Conservation (phyloP, 306 rosid genomes). For the Cucumis melo region DNA sequence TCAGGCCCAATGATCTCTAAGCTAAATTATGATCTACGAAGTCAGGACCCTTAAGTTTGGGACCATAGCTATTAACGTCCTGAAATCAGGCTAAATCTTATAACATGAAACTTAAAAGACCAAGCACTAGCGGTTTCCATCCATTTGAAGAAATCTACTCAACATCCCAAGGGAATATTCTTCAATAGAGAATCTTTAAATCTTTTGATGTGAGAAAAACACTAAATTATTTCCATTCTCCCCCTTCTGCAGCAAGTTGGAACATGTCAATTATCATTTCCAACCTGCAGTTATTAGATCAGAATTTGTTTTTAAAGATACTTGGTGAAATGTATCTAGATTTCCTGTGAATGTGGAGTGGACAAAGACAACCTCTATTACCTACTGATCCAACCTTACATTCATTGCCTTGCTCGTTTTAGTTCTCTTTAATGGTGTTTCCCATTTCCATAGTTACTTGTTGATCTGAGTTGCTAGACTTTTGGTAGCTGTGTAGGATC, state of each 20-base stretch:
- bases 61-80: neutral
- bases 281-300: neutral
- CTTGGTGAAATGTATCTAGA: neutral
- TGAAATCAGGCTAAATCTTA: neutral
- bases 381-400: neutral
- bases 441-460: neutral
- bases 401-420: neutral
- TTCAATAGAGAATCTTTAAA: neutral
- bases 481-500: neutral
- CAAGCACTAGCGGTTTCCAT: neutral
- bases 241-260: neutral
- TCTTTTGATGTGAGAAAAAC: neutral
- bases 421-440: neutral
- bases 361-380: neutral
- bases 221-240: neutral
- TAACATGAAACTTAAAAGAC: neutral
- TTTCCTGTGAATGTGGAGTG: neutral
- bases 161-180: neutral
- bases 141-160: neutral
- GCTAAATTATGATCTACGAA: neutral
- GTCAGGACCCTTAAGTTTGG: neutral
- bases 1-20: neutral
- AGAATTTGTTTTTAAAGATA: neutral
- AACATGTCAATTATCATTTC: neutral
- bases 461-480: neutral